phyloP scores from a whole-genome alignment of 345 rosid species.

The Hibiscus syriacus region DNA sequence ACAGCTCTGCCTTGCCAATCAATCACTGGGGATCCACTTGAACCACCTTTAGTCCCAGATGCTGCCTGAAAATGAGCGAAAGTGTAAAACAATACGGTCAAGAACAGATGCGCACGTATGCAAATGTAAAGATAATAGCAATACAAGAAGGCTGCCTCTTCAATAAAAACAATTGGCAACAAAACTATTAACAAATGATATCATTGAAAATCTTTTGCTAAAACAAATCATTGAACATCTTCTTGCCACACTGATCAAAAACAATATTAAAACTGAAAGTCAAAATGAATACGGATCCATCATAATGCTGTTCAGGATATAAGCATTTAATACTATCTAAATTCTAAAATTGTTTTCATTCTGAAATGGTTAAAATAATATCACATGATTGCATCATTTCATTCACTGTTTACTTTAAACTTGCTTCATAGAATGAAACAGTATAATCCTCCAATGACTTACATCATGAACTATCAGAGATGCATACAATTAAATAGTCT shows the following conservation, averaged over 20 bases:
- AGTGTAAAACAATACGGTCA: neutral
- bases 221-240: neutral
- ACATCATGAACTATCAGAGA: neutral
- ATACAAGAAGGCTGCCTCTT: neutral
- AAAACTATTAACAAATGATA: neutral
- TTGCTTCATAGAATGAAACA: neutral
- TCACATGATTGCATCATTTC: neutral
- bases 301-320: neutral
- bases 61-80: conserved; percentile 60
- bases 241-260: neutral
- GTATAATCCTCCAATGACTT: neutral
- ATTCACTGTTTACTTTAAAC: neutral
- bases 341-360: neutral
- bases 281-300: neutral
- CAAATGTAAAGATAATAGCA: neutral
- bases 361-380: neutral
- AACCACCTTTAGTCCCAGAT: conserved; percentile 94
- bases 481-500: neutral
- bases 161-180: neutral
- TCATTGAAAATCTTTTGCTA: too few relatives aligned
- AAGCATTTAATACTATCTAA: neutral
- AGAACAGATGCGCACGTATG: neutral
- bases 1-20: conserved; percentile 95
- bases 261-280: neutral
- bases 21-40: conserved; percentile 98